Evolutionary conservation across 2,329 filamentous ascomycete genomes (phyloP).

Genomic region (Ilyonectria sp.): DNA sequence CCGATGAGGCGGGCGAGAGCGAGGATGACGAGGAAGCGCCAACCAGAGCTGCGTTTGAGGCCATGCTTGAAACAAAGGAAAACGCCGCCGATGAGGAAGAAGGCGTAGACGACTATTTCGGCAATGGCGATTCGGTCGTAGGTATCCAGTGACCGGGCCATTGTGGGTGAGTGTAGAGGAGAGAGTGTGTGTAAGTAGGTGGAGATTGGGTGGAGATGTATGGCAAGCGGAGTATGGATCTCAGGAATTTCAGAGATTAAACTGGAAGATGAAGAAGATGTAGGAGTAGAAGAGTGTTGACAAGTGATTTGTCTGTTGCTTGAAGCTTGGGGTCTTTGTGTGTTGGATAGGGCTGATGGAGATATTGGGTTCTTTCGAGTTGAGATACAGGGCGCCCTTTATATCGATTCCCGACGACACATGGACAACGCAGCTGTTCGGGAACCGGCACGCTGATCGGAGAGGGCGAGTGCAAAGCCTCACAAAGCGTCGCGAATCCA

Average conservation of each 20-base stretch:
- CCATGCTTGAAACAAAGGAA: conserved; percentile 63
- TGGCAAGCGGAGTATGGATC: neutral
- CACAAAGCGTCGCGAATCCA: conserved; percentile 9
- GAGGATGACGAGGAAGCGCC: conserved; percentile 72
- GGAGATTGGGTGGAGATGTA: neutral
- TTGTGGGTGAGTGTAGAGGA: conserved; percentile 22
- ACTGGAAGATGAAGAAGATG: neutral
- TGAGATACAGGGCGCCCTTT: neutral
- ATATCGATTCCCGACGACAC: conserved; percentile 5
- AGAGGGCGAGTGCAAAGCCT: conserved; percentile 12
- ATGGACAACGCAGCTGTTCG: neutral
- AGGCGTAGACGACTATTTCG: conserved; percentile 49
- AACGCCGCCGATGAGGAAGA: conserved; percentile 49
- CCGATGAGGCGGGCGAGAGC: conserved; percentile 71
- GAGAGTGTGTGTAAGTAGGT: neutral
- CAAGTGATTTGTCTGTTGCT: neutral
- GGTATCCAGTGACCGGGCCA: conserved; percentile 44
- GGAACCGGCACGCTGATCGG: conserved; percentile 19
- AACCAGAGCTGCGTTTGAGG: conserved; percentile 72
- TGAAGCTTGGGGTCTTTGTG: neutral
- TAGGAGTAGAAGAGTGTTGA: neutral
- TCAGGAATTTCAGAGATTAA: neutral
- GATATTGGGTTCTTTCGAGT: neutral
- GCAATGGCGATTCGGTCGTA: conserved; percentile 54
- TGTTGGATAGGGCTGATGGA: neutral